Evolutionary conservation across 2,329 filamentous ascomycete genomes (phyloP), one percentile per base, ranked within the genome.

Genomic region (Bipolaris oryzae): DNA sequence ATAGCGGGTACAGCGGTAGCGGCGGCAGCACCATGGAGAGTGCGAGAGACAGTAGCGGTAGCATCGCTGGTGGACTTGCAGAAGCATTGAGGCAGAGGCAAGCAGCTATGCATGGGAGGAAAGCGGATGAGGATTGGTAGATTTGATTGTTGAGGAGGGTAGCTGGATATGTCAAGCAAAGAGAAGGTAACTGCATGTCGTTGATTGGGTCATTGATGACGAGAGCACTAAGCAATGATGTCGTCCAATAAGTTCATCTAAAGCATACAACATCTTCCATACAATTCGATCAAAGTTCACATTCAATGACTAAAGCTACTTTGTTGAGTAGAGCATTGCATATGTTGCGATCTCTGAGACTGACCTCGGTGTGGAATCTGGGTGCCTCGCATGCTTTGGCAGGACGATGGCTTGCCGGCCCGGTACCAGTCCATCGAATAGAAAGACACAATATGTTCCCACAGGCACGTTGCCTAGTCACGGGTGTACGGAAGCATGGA

Each of bases 1-100:
- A 97, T 61, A 80, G 78, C 52, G 80, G 79, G 15, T 81, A 81
- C 58, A 77, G 75, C 37, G 78, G 77, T 3, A 76, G 71, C 50
- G 75, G 70, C 54, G 74, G 74, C 3, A 77, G 74, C 33, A 71
- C 66, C 20, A 68, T 70, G 18, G 76, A 77, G 53, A 68, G 69
- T 4, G 70, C 76, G 10, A 78, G 74, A 49, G 75, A 76, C 50
- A 78, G 76, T 54, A 69, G 74, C 56, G 74, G 75, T 37, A 77
- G 76, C 57, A 74, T 82, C 43, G 81, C 81, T 3, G 80, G 80
- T n/a, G 80, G 80, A 0, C 62, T 83, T 55, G 80, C 81, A 7
- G 80, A 82, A 67, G 81, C 81, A 21, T 63, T 83, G 67, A 77
- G 80, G 60, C 77, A 78, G 57, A 71, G 81, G 57, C 79, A 81